Evolutionary conservation across 345 rosid species (phyloP), one percentile per base, ranked within the genome.

Genomic region (Conringia planisiliqua): DNA sequence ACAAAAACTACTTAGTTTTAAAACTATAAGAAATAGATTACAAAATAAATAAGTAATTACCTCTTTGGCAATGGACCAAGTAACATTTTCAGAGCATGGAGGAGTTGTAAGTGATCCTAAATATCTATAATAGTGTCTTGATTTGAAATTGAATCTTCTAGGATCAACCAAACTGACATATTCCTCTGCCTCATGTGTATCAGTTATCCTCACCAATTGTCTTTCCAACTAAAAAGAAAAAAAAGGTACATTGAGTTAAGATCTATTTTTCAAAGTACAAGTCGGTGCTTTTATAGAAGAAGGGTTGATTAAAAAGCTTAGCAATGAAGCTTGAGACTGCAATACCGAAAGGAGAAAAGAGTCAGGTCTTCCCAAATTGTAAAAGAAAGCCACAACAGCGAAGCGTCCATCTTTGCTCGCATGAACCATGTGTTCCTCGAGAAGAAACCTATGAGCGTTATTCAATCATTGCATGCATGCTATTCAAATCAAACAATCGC

Each of bases 351-450:
- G 73, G 56, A 90, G 86, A 59, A 90, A 88, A 62, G 61, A 9
- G 73, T 89, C 73, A 0, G 92, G 88, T 24, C 39, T 44, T 12
- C 92, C 98, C 66, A 80, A 57, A 54, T 47, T 74, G 86, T 89
- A 87, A 1, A 87, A 79, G 48, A 82, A 68, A 29, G 86, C 89
- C 5, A 84, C 32, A 4, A 93, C 93, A 35, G 85, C 82, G 4
- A 36, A 78, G 7, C 82, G 81, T 7, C 84, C 83, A 66, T 84
- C 89, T 30, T 57, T 38, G 82, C 79, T 80, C 52, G 38, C 16
- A 42, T 90, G 98, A 65, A 93, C 88, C 90, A 90, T 85, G 74
- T 93, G 93, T 20, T 86, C 68, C 80, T 93, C 98, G 70, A 93
- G 54, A 47, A 78, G 81, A 78, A 76, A 76, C 74, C 79, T 76